Conservation (phyloP, 495 filamentous ascomycete genomes). For the Tuber brumale region DNA sequence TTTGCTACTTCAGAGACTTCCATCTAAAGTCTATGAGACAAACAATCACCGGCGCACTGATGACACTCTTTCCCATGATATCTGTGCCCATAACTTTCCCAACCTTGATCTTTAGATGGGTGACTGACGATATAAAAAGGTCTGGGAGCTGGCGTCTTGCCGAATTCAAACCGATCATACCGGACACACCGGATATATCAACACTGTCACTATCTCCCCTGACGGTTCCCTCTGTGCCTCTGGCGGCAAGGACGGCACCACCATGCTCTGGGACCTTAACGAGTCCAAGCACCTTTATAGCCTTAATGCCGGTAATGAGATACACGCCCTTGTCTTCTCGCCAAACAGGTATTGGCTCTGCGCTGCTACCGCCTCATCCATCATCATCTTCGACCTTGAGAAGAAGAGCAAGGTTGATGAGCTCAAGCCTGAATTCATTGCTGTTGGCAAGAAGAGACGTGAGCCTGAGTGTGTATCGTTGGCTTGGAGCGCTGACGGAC, state of each 20-base stretch:
- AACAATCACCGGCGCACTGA: conserved; percentile 88
- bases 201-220: conserved; percentile 99
- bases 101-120: neutral
- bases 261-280: conserved; percentile 99
- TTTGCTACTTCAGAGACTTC: conserved; percentile 99
- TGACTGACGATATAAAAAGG: conserved; percentile 49
- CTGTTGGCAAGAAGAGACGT: conserved; percentile 96
- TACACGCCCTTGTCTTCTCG: conserved; percentile 99
- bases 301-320: conserved; percentile 97
- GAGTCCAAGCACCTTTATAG: conserved; percentile 99
- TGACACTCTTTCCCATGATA: conserved; percentile 43
- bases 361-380: conserved; percentile 89
- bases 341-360: conserved; percentile 99
- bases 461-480: conserved; percentile 96
- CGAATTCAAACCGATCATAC: conserved; percentile 99
- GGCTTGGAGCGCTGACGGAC: conserved; percentile 95
- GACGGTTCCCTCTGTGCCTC: conserved; percentile 99
- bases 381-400: conserved; percentile 99
- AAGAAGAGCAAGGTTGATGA: conserved; percentile 99
- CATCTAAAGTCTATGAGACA: conserved; percentile 82
- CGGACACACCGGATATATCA: conserved; percentile 99
- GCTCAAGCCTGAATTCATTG: conserved; percentile 96
- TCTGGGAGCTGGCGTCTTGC: conserved; percentile 99
- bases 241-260: conserved; percentile 98
- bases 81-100: conserved; percentile 18